A percentile compares a stretch with the other conserved stretches of the same genome.
These are phyloP conservation scores for Coemansia sp. DNA, from an alignment of 192 early-diverging fungal genomes.

Conservation along the genomic window DNA sequence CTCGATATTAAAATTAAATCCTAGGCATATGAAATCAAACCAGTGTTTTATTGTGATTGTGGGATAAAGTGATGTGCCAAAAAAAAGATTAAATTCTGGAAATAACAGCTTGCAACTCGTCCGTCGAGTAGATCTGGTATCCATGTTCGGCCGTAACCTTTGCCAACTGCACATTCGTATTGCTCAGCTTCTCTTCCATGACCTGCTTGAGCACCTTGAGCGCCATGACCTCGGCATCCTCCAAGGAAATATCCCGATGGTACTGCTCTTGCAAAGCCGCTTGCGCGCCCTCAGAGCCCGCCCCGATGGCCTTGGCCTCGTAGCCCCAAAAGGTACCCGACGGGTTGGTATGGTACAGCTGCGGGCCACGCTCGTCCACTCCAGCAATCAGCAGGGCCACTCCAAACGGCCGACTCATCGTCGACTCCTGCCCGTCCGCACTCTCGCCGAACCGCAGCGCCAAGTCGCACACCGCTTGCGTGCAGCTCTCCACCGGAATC, in stretches of 20 bases:
- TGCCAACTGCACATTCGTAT: constrained; percentile 92
- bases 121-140: constrained; percentile 77
- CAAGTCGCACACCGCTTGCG: constrained; percentile 97
- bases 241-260: constrained; percentile 76
- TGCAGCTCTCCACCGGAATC: constrained; percentile 94
- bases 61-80: background rate
- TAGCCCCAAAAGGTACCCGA: constrained; percentile 95
- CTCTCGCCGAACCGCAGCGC: constrained; percentile 97
- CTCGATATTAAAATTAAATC: no score
- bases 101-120: constrained; percentile 77
- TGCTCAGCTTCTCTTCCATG: constrained; percentile 99
- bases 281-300: constrained; percentile 98
- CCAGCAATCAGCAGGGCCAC: constrained; percentile 98
- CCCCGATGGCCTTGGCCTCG: constrained; percentile 98
- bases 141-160: constrained; percentile 73
- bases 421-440: constrained; percentile 92
- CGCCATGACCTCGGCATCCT: constrained; percentile 83
- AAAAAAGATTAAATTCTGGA: constrained; percentile 59
- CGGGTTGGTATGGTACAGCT: constrained; percentile 97
- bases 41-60: no score
- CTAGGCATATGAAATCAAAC: no score
- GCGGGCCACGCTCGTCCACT: constrained; percentile 93
- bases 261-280: constrained; percentile 97
- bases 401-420: constrained; percentile 99
- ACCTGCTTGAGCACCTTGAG: constrained; percentile 98